Conservation (phyloP, 345 rosid genomes). For the Aquilaria sinensis region DNA sequence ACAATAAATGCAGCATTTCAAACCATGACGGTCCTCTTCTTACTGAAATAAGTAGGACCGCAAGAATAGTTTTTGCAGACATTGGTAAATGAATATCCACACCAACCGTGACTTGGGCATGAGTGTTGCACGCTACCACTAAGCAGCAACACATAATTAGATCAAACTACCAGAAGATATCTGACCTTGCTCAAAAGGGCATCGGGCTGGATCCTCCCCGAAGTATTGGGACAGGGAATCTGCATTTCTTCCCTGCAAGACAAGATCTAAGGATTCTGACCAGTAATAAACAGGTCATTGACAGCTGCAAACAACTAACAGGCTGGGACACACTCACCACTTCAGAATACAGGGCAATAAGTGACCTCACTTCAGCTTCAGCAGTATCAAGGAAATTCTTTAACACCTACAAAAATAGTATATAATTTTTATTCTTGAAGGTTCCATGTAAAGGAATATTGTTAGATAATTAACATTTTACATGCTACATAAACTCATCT, state of each 20-base stretch:
- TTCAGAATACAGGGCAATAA: conserved; percentile 72
- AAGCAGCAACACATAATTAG: background rate
- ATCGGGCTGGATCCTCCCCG: conserved; percentile 96
- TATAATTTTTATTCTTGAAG: too few species aligned
- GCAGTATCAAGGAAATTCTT: conserved; percentile 82
- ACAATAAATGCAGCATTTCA: too few species aligned
- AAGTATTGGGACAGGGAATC: conserved; percentile 94
- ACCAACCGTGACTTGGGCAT: too few species aligned
- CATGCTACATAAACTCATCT: too few species aligned
- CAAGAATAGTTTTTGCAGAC: background rate
- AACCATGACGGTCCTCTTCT: too few species aligned
- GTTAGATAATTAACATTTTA: too few species aligned
- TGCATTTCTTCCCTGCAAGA: conserved; percentile 85
- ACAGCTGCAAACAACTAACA: background rate
- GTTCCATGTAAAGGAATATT: too few species aligned
- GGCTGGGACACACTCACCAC: conserved; percentile 49
- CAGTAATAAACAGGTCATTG: conserved; percentile 2
- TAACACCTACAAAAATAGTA: conserved; percentile 40
- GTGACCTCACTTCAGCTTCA: conserved; percentile 82
- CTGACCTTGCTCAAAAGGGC: conserved; percentile 98
- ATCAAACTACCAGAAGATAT: background rate
- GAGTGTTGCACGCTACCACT: background rate
- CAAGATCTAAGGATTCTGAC: conserved; percentile 13
- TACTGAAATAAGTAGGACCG: background rate
- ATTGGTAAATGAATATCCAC: background rate